Evolutionary conservation across 176 grass and related monocot genomes (phyloP).

Genomic region (Eleusine coracana): DNA sequence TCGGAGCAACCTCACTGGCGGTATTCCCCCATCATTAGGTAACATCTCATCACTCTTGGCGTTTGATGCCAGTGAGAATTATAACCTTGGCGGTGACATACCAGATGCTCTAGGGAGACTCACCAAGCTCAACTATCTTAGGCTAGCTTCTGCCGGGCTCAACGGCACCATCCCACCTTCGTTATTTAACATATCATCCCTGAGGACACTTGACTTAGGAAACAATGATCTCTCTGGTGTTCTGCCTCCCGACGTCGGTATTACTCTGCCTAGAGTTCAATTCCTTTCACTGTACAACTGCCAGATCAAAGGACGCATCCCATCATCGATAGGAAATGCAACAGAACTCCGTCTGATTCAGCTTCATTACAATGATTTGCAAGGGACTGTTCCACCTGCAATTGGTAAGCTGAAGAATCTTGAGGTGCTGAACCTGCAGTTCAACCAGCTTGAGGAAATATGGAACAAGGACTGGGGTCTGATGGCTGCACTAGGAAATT

Average conservation of each 20-base stretch:
- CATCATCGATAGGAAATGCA: slow-evolving; percentile 18
- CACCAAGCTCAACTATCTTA: slow-evolving; percentile 25
- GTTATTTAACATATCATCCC: slow-evolving; percentile 27
- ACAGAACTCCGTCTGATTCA: slow-evolving; percentile 12
- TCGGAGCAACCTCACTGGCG: slow-evolving; percentile 18
- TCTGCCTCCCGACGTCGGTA: slow-evolving; percentile 2
- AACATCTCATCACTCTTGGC: slow-evolving; percentile 27
- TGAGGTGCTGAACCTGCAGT: slow-evolving; percentile 10
- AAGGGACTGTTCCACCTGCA: neutral
- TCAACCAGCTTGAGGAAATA: slow-evolving; percentile 21
- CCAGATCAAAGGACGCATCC: neutral
- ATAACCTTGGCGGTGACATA: slow-evolving; percentile 31
- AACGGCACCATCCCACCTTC: slow-evolving; percentile 2
- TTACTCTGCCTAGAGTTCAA: slow-evolving; percentile 1
- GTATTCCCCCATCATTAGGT: neutral
- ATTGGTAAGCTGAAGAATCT: slow-evolving; percentile 35
- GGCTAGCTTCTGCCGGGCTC: slow-evolving; percentile 31
- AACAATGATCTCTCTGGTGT: slow-evolving; percentile 32
- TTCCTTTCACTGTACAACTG: slow-evolving; percentile 23
- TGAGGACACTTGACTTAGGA: slow-evolving; percentile 33
- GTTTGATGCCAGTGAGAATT: slow-evolving; percentile 33
- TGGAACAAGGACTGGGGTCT: slow-evolving; percentile 37
- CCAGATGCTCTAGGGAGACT: slow-evolving; percentile 7
- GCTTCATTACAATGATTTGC: neutral
- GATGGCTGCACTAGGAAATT: slow-evolving; percentile 27